Evolutionary conservation across 345 rosid species (phyloP), one percentile per base, ranked within the genome.

Genomic region (Diplotaxis tenuifolia): DNA sequence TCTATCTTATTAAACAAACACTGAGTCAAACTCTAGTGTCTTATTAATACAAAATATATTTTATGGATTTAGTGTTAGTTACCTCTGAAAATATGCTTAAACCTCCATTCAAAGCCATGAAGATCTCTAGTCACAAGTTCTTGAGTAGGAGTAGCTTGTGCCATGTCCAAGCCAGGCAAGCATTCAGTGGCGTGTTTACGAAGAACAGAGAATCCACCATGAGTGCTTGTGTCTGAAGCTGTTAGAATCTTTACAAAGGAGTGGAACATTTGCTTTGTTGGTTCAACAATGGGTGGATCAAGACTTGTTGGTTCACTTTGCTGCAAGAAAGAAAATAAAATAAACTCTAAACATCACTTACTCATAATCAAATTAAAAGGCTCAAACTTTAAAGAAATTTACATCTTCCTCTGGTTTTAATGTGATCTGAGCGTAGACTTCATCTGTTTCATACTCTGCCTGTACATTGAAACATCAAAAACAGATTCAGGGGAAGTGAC

Each of bases 161-260:
- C 3, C 42, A 36, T 36, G 42, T 36, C 42, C 42, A 91, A 72
- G 1, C 76, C 79, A 49, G 94, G 97, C 49, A 92, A 78, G 67
- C 96, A 88, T 62, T 92, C 97, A 10, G 85, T 87, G 3, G 97
- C 97, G 20, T 92, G 94, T 74, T 88, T 92, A 62, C 91, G 81
- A n/a, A 90, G 88, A 76, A 92, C 92, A 64, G 97, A 89, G 80
- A 92, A 92, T 49, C 96, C 97, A 64, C 97, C 97, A 76, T 92
- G 96, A 47, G 96, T 92, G 81, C 97, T 92, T 23, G 96, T 89
- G 49, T 92, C 97, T 21, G 97, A 88, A 73, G 94, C 96, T 0
- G 97, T 92, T 53, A 92, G 70, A 76, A 90, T 87, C 86, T 89
- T 92, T 77, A 88, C 87, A 80, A 89, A 92, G 0, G 94, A 86